Percentiles rank a stretch among this genome's conserved stretches.
Conservation (phyloP, 1,284 basidiomycete species). For the Volvariella surrecta region DNA sequence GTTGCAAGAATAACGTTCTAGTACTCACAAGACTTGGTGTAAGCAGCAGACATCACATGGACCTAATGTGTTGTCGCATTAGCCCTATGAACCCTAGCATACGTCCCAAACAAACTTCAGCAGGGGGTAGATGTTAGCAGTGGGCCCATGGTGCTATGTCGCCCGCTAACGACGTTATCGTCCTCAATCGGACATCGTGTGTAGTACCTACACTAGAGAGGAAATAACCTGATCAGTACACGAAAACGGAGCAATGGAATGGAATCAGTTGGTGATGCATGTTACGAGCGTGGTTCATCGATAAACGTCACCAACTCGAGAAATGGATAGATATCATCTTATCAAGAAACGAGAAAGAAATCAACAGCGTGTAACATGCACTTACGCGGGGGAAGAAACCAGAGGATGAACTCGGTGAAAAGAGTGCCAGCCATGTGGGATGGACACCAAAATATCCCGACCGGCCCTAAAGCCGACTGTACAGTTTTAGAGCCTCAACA, state of each 20-base stretch:
- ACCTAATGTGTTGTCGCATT: too few species aligned
- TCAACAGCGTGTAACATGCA: too few species aligned
- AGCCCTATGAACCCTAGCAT: slow-evolving; percentile 24
- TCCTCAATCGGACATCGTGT: slow-evolving; percentile 9
- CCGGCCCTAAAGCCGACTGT: slow-evolving; percentile 6
- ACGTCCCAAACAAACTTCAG: slow-evolving; percentile 26
- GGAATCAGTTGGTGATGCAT: slow-evolving; percentile 75
- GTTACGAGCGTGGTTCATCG: slow-evolving; percentile 67
- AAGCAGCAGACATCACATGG: too few species aligned
- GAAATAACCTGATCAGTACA: not conserved
- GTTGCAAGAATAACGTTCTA: not conserved
- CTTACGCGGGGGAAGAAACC: too few species aligned
- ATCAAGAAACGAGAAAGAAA: slow-evolving; percentile 13
- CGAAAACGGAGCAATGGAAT: slow-evolving; percentile 13
- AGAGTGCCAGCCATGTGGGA: too few species aligned
- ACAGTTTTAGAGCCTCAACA: slow-evolving; percentile 3
- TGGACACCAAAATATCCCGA: too few species aligned
- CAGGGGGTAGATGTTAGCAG: slow-evolving; percentile 32
- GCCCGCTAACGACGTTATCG: slow-evolving; percentile 26
- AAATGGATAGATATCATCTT: slow-evolving; percentile 59
- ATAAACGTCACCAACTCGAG: slow-evolving; percentile 57
- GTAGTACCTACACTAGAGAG: slow-evolving; percentile 9
- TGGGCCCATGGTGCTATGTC: slow-evolving; percentile 22
- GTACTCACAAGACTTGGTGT: too few species aligned
- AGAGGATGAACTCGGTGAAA: too few species aligned